Conservation (phyloP, 2,329 filamentous ascomycete genomes). For the Phialophora verrucosa region DNA sequence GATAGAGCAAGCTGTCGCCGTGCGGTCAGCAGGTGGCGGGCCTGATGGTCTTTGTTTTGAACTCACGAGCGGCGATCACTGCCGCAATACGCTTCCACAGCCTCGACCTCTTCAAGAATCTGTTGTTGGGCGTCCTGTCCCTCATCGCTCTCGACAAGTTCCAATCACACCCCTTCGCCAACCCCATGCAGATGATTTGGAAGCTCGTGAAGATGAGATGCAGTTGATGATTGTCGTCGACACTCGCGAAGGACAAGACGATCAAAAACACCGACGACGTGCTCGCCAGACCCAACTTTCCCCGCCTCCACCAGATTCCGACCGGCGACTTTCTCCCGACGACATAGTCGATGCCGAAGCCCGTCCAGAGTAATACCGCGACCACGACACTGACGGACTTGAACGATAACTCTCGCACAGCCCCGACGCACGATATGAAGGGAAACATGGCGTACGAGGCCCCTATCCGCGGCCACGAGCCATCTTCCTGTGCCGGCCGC, state of each 20-base stretch:
- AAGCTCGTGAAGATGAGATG: conserved; percentile 24
- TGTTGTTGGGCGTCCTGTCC: conserved; percentile 17
- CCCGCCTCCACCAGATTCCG: conserved; percentile 11
- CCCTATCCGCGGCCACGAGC: conserved; percentile 18
- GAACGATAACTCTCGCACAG: conserved; percentile 10
- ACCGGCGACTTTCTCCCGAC: conserved; percentile 9
- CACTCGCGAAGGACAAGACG: conserved; percentile 14
- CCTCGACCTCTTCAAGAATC: not conserved
- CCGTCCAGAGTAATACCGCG: conserved; percentile 16
- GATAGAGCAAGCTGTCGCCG: conserved; percentile 10
- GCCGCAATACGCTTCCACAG: conserved; percentile 17
- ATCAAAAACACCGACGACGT: conserved; percentile 16
- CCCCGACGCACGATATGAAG: conserved; percentile 22
- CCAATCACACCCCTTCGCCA: conserved; percentile 21
- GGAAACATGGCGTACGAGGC: conserved; percentile 18
- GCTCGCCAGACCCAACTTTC: conserved; percentile 10
- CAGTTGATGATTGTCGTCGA: conserved; percentile 10
- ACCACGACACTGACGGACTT: conserved; percentile 13
- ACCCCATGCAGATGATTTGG: conserved; percentile 20
- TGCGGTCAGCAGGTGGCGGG: conserved; percentile 1
- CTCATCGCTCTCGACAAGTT: conserved; percentile 11
- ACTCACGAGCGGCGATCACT: conserved; percentile 15
- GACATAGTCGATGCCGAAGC: conserved; percentile 19
- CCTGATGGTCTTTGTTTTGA: too few species aligned
- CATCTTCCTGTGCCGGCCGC: conserved; percentile 13